Base-by-base conservation (phyloP, 2,329 filamentous ascomycete genomes). In the Coniochaeta sp. region DNA sequence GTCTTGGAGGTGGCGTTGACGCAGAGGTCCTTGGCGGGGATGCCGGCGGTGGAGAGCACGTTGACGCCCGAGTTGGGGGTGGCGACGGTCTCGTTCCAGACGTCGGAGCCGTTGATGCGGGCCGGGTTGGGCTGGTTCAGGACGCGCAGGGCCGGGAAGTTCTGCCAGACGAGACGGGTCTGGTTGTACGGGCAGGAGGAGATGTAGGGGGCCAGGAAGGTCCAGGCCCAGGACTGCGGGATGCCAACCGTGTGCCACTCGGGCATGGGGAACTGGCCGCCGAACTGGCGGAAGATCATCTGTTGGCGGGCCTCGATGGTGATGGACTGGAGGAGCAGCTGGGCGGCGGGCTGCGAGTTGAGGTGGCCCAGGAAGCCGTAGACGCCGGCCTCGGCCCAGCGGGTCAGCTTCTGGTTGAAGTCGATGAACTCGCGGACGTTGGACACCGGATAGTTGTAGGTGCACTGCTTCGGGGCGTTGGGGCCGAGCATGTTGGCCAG, bases 161-260 rank as follows among this genome's bases (percentile, higher is more conserved):
- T 96, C 71, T 93, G 89, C 90, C 91, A 96, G 26, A 86, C 81
- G 33, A 96, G 78, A 7, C 89, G 85, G 1, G 89, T 93, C 65
- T 88, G 86, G 70, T 88, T 85, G 50, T 74, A 76, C 0, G 91
- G 90, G 72, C 91, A 96, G 6, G 81, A 87, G 38, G 84, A 86
- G 72, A 96, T 93, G 73, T 92, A 92, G 0, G 90, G 91, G 0
- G 91, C 90, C 5, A 95, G 79, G 24, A 91, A 80, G 0, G 90
- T 89, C 91, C 91, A 96, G 0, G 87, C 84, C 90, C 90, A 96
- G 0, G 87, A 90, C 72, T 96, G 91, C 0, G 90, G 90, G 26
- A 93, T 86, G 43, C 89, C 89, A 6, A 85, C 80, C 67, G 90
- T 86, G 70, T 93, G 92, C 89, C 89, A 95, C 11, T 89, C 88